Evolutionary conservation across 192 early-diverging fungal species (phyloP).

Genomic region (Coemansia sp.): DNA sequence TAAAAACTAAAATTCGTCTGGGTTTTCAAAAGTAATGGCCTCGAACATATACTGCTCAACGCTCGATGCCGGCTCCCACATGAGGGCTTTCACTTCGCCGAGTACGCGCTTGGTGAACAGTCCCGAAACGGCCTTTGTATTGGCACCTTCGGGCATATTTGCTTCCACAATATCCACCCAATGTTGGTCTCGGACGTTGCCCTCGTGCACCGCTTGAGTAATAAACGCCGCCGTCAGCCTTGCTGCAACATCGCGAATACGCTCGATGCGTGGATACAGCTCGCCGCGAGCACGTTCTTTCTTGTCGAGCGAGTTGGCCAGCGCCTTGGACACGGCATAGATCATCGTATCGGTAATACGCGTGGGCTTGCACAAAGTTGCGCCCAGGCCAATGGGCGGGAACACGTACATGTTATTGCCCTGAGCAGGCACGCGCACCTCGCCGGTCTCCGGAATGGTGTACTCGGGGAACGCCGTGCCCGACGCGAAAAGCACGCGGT

Average conservation of each 20-base stretch:
- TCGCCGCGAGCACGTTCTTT: conserved; percentile 67
- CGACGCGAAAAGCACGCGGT: conserved; percentile 86
- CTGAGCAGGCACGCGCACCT: conserved; percentile 66
- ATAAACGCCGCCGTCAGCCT: conserved; percentile 77
- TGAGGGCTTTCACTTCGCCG: conserved; percentile 47
- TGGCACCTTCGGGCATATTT: conserved; percentile 12
- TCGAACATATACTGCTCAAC: conserved; percentile 55
- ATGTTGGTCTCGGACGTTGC: conserved; percentile 33
- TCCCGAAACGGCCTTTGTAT: conserved; percentile 12
- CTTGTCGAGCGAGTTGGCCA: conserved; percentile 70
- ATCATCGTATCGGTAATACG: conserved; percentile 81
- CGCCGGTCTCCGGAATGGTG: conserved; percentile 56
- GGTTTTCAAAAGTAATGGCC: conserved; percentile 34
- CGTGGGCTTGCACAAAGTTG: conserved; percentile 71
- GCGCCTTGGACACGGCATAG: conserved; percentile 71
- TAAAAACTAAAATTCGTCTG: conserved; percentile 31
- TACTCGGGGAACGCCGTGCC: conserved; percentile 87
- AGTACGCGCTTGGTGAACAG: conserved; percentile 33
- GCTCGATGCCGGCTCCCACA: conserved; percentile 46
- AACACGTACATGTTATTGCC: conserved; percentile 97
- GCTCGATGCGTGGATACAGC: conserved; percentile 78
- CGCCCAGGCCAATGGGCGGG: conserved; percentile 91
- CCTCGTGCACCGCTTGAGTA: conserved; percentile 61
- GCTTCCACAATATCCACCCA: conserved; percentile 29
- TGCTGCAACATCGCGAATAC: conserved; percentile 83